Base-by-base conservation (phyloP, 1,284 basidiomycete genomes). In the Thelephora terrestris region DNA sequence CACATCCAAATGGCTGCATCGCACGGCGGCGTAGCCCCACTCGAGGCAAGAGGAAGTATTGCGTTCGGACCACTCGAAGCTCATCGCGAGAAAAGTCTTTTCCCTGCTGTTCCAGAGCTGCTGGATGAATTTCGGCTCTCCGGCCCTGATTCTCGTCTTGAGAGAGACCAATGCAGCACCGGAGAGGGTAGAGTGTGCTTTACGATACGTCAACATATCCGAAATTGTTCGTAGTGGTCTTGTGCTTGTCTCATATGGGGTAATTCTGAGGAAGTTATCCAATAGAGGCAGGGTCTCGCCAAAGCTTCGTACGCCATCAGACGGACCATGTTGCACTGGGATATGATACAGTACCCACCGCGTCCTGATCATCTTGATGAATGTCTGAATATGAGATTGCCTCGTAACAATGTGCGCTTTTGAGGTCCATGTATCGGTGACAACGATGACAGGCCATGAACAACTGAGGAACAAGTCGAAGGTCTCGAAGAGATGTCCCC, bases 391-490 rank as follows among this genome's bases (percentile, higher is more conserved):
- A 47, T 82, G 83, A 7, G 74, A 80, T 52, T 78, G 64, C 36
- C 83, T 74, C 12, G 86, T 90, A 9, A 85, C 85, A 48, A 92
- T 83, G 62, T 91, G 88, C 0, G 85, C 78, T 53, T 75, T 75
- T 3, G 85, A 84, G 0, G 88, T 87, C 57, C 70, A 71, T 44
- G 69, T 61, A 61, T 91, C 85, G 36, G 89, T 90, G 35, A 89
- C 76, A 2, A 81, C 81, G 54, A 92, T 85, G 12, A 79, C 81
- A 9, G 89, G 88, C 89, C 89, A 92, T 25, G 84, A 86, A 61
- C 91, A 91, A 7, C 78, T 74, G 36, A 92, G 73, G 62, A 92
- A 92, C 37, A 80, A 81, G 51, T 86, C 83, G 62, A 91, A 91
- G 0, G 84, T 78, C 45, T 79, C 75, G 65, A 92, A 91, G 50